A percentile compares a stretch with the other conserved stretches of the same genome.
Conservation (phyloP, 116 monocot species). For the Cymodocea nodosa region DNA sequence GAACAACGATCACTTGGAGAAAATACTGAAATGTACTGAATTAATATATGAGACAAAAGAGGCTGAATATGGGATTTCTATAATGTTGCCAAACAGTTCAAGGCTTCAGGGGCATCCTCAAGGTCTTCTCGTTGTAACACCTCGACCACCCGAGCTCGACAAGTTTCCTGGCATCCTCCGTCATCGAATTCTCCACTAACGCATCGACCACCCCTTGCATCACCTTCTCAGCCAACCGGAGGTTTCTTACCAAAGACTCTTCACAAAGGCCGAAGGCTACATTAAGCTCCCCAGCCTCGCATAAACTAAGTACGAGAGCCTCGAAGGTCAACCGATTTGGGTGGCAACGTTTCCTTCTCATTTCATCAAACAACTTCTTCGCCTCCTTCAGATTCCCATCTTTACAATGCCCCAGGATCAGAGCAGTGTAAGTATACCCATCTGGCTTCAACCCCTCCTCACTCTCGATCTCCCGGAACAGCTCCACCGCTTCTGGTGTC, state of each 20-base stretch:
- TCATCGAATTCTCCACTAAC: slow-evolving; percentile 22
- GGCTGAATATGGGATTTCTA: no score
- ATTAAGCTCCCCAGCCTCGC: slow-evolving; percentile 39
- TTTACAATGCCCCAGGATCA: slow-evolving; percentile 45
- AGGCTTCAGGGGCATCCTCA: slow-evolving; percentile 2
- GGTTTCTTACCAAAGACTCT: slow-evolving; percentile 23
- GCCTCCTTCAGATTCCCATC: slow-evolving; percentile 52
- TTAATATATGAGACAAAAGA: no score
- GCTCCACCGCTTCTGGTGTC: slow-evolving; percentile 25
- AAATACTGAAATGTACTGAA: no score
- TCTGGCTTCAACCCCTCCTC: slow-evolving; percentile 32
- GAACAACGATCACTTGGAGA: no score
- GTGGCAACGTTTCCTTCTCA: slow-evolving; percentile 30
- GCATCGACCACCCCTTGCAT: slow-evolving; percentile 31
- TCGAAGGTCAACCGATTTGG: slow-evolving; percentile 37
- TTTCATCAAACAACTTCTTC: slow-evolving; percentile 35
- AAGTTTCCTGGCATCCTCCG: slow-evolving; percentile 49
- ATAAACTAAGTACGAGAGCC: slow-evolving; percentile 28
- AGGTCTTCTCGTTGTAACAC: background rate
- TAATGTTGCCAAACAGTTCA: background rate
- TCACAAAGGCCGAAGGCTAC: slow-evolving; percentile 23
- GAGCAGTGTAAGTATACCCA: slow-evolving; percentile 35
- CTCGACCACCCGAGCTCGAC: slow-evolving; percentile 22
- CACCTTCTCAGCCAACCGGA: slow-evolving; percentile 5
- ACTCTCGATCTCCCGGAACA: slow-evolving; percentile 16